These are phyloP conservation scores for Pisolithus orientalis DNA, from an alignment of 768 basidiomycete genomes.

Conservation along the genomic window DNA sequence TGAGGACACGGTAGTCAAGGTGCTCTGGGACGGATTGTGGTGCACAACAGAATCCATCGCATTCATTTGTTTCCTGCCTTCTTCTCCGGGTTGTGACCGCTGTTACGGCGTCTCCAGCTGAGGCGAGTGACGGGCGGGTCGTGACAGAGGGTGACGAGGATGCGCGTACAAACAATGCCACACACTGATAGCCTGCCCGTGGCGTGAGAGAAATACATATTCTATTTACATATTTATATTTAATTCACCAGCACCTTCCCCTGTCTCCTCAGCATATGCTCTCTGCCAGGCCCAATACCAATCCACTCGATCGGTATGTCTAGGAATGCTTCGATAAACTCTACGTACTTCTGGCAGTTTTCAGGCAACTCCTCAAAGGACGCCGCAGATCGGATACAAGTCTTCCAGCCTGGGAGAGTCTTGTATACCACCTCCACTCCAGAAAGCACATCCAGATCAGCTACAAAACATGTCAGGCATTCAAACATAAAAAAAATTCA, in stretches of 20 bases:
- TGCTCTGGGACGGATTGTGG: constrained; percentile 27
- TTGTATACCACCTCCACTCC: constrained; percentile 81
- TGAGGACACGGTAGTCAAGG: constrained; percentile 24
- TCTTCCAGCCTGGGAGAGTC: constrained; percentile 89
- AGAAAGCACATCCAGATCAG: constrained; percentile 78
- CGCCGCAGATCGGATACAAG: constrained; percentile 57
- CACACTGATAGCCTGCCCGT: not conserved
- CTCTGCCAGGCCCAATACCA: constrained; percentile 83
- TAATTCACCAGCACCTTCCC: constrained; percentile 16
- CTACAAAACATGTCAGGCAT: constrained; percentile 30
- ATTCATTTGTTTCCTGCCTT: constrained; percentile 22
- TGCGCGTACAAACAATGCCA: constrained; percentile 17
- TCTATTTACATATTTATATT: not conserved
- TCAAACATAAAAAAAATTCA: not conserved
- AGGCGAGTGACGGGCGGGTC: constrained; percentile 26
- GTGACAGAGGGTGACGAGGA: constrained; percentile 28
- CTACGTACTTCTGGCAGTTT: constrained; percentile 80
- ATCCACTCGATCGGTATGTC: constrained; percentile 83
- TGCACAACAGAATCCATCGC: constrained; percentile 29
- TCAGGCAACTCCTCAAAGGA: constrained; percentile 74
- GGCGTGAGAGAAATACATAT: constrained; percentile 19
- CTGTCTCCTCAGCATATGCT: constrained; percentile 56
- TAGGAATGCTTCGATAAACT: constrained; percentile 75
- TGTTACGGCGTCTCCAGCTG: constrained; percentile 27
- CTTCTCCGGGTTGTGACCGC: constrained; percentile 22